phyloP scores from a whole-genome alignment of 225 moss, liverwort and hornwort genomes.

The Pleurozium schreberi region DNA sequence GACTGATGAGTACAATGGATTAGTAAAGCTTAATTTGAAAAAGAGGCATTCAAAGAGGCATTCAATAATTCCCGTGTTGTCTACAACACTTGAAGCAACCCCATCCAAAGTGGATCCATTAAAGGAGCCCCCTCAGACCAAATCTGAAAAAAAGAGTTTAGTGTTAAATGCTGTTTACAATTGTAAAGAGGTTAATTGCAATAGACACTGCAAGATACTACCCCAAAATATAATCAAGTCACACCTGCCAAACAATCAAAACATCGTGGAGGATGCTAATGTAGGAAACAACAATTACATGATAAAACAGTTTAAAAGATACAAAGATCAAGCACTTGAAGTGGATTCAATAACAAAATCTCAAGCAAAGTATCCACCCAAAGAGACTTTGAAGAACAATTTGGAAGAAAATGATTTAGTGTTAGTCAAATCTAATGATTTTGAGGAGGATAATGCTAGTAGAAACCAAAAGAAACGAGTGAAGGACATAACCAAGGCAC shows the following conservation, averaged over 20 bases:
- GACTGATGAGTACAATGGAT: neutral
- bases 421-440: neutral
- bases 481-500: neutral
- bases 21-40: neutral
- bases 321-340: neutral
- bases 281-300: too few relatives aligned
- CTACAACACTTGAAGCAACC: neutral
- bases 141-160: neutral
- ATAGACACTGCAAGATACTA: too few relatives aligned
- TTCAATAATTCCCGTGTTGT: neutral
- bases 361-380: too few relatives aligned
- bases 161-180: too few relatives aligned
- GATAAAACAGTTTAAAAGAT: neutral
- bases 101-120: neutral
- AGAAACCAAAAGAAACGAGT: neutral
- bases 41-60: too few relatives aligned
- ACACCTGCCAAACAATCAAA: too few relatives aligned
- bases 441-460: neutral
- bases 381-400: neutral
- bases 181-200: fast-evolving
- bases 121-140: neutral
- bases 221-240: neutral
- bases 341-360: fast-evolving
- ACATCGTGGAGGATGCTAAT: neutral
- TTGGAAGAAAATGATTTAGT: neutral